Evolutionary conservation across 495 filamentous ascomycete genomes (phyloP), one percentile per base, ranked within the genome.

Genomic region (Cudoniella acicularis): DNA sequence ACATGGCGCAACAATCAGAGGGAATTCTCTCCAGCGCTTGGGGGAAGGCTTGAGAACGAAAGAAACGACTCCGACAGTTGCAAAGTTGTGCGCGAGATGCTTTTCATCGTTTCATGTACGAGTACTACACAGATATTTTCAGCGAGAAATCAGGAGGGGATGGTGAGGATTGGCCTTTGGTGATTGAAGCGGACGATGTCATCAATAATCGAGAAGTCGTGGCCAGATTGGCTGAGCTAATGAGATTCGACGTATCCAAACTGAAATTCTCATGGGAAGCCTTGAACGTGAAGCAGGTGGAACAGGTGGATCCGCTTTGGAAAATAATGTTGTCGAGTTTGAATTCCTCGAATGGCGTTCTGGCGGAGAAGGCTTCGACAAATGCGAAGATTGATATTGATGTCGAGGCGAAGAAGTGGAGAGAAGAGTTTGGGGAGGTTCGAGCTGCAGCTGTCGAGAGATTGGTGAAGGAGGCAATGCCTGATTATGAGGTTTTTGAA

Each of bases 111-210:
- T 36, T 45, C 18, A 3, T 57, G 17, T 57, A 49, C 46, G 54
- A 49, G 22, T 57, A 26, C 46, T 23, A 27, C 20, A 26, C 54
- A 20, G 22, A 23, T 25, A 6, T 23, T 10, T 50, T 24, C 11
- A 46, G 43, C 43, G 45, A 41, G 54, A 20, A 36, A 20, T 9
- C 17, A 16, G 13, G 10, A 41, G 17, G 10, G 9, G 46, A 50
- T 27, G 54, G 41, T 4, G 43, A 23, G 17, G 17, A 1, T 13
- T 57, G 63, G 54, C 74, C 75, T 1, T 43, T 75, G 8, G 54
- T 79, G 1, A 60, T 79, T 16, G 77, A 79, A 52, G 77, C 77
- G 9, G 67, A 79, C 59, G 77, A 79, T 53, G 60, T 77, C n/a
- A 77, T 76, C 24, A 60, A 66, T 6, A 58, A 66, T 1, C 74